These are phyloP conservation scores for Sordariomycetes sp. DNA, from an alignment of 2,329 filamentous ascomycete genomes.

Conservation along the genomic window DNA sequence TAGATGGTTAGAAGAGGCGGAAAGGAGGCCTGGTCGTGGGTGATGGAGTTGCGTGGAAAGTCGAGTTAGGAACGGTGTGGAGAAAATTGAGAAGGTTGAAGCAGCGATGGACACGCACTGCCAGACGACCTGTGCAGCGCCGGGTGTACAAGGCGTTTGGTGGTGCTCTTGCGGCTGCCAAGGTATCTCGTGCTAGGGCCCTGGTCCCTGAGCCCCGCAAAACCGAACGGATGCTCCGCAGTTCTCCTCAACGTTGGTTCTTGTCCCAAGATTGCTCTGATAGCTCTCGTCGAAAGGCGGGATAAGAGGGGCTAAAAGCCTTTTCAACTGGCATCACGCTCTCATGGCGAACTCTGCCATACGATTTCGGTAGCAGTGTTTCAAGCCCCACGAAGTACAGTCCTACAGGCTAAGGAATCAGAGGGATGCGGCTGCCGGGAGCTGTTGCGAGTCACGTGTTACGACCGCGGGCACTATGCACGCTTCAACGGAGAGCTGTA, in stretches of 20 bases:
- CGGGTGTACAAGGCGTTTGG: not conserved
- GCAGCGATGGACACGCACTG: not conserved
- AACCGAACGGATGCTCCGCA: not conserved
- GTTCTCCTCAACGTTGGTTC: not conserved
- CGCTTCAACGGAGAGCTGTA: not conserved
- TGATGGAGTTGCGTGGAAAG: constrained; percentile 7
- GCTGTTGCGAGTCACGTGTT: not conserved
- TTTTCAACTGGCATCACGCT: not conserved
- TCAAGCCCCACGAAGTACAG: not conserved
- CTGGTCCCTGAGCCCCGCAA: not conserved
- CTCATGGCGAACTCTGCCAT: not conserved
- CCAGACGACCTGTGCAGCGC: not conserved
- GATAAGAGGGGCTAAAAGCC: not conserved
- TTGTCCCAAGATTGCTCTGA: not conserved
- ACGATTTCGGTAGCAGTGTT: not conserved
- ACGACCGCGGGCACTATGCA: not conserved
- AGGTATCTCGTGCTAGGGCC: not conserved
- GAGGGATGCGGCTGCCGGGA: not conserved
- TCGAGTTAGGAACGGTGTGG: constrained; percentile 4
- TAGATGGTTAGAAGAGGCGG: not conserved
- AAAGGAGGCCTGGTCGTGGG: constrained; percentile 12
- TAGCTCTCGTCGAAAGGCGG: not conserved
- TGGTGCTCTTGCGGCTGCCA: not conserved
- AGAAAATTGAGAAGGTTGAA: constrained; percentile 6
- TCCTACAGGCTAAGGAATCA: not conserved